Evolutionary conservation across 2,329 filamentous ascomycete species (phyloP).

Genomic region (Pseudogymnoascus sp.): DNA sequence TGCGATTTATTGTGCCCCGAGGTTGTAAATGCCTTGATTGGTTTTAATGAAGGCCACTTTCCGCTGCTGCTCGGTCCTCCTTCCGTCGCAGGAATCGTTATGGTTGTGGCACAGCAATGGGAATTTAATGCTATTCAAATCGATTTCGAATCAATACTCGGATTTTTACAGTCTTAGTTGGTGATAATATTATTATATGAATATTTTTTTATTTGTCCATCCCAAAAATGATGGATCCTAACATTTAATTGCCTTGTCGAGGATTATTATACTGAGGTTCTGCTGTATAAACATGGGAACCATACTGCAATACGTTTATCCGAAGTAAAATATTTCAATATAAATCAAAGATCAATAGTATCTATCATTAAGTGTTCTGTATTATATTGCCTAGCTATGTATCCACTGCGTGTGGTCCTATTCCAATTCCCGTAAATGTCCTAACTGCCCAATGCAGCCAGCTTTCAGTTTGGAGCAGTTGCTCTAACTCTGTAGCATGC

Average conservation of each 20-base stretch:
- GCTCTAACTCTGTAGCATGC: constrained; percentile 54
- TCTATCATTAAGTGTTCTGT: neutral
- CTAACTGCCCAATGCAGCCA: constrained; percentile 29
- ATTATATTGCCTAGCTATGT: neutral
- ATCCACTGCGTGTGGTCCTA: constrained; percentile 17
- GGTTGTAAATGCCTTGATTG: neutral
- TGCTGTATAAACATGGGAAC: too few species aligned
- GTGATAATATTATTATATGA: neutral
- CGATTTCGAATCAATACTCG: neutral
- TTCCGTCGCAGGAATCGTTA: too few species aligned
- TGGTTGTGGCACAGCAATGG: neutral
- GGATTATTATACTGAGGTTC: neutral
- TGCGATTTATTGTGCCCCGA: neutral
- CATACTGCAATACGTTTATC: neutral
- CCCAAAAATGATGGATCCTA: accelerated
- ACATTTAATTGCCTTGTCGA: neutral
- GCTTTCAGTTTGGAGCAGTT: constrained; percentile 25
- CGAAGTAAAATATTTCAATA: neutral
- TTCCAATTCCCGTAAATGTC: constrained; percentile 28
- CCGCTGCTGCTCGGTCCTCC: too few species aligned
- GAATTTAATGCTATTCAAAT: neutral
- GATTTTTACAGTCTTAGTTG: neutral
- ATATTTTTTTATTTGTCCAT: neutral
- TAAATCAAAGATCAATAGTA: neutral
- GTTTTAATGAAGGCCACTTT: too few species aligned